Conservation (phyloP, 2,329 filamentous ascomycete genomes). For the Venturia nashicola region DNA sequence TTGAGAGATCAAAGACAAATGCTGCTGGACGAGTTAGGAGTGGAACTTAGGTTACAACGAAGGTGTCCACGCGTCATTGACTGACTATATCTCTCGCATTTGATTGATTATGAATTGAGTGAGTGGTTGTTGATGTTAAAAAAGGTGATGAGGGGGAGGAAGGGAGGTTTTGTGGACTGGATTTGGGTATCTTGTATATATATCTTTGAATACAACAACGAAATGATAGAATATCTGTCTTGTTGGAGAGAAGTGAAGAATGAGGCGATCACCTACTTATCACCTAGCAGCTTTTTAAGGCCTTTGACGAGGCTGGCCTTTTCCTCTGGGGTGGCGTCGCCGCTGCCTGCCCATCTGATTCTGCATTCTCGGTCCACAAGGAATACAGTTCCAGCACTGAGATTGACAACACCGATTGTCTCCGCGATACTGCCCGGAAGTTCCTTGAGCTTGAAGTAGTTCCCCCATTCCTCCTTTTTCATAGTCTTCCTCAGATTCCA, state of each 20-base stretch:
- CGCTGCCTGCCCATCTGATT: slow-evolving; percentile 90
- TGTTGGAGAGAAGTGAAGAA: neutral
- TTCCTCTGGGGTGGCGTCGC: slow-evolving; percentile 52
- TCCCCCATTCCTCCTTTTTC: slow-evolving; percentile 36
- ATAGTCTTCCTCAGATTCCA: slow-evolving; percentile 35
- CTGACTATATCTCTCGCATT: too few species aligned
- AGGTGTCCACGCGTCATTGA: too few species aligned
- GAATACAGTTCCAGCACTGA: slow-evolving; percentile 88
- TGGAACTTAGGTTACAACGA: too few species aligned
- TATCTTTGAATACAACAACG: neutral
- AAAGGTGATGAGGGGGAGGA: too few species aligned
- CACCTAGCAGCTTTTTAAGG: slow-evolving; percentile 48
- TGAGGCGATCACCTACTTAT: neutral
- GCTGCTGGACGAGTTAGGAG: too few species aligned
- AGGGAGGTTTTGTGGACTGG: too few species aligned
- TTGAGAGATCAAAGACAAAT: too few species aligned
- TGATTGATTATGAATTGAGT: too few species aligned
- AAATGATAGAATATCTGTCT: neutral
- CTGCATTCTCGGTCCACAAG: slow-evolving; percentile 76
- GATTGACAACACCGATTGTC: slow-evolving; percentile 62
- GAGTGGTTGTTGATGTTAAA: too few species aligned
- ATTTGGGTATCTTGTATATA: neutral
- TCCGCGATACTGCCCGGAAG: slow-evolving; percentile 44
- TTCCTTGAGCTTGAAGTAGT: slow-evolving; percentile 48
- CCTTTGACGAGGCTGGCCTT: slow-evolving; percentile 53